phyloP scores from a whole-genome alignment of 2,329 filamentous ascomycete genomes.

The Keithomyces neogunnii region DNA sequence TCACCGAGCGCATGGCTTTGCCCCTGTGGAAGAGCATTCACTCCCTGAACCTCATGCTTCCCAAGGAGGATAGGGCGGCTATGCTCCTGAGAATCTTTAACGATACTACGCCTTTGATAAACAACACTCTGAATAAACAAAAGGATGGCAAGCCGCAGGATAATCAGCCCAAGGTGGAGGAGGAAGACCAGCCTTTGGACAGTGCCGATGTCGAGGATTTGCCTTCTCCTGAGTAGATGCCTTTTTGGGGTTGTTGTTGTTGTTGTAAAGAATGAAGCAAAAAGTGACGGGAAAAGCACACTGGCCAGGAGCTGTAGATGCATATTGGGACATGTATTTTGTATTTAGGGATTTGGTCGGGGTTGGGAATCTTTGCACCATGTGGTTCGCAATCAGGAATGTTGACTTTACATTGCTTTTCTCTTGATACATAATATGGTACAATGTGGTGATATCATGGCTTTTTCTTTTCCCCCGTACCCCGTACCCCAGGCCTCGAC shows the following conservation, averaged over 20 bases:
- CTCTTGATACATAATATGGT: neutral
- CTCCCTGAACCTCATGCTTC: slow-evolving; percentile 92
- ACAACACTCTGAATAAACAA: slow-evolving; percentile 49
- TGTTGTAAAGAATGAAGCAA: no score
- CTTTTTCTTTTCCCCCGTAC: neutral
- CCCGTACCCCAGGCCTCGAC: neutral
- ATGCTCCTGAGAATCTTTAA: slow-evolving; percentile 90
- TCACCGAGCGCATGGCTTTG: slow-evolving; percentile 72
- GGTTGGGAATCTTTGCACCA: no score
- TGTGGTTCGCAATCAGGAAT: no score
- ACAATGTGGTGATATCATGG: neutral
- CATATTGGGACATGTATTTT: neutral
- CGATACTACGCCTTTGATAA: slow-evolving; percentile 76
- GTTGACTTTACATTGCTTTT: no score
- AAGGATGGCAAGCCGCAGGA: slow-evolving; percentile 18
- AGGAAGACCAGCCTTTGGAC: slow-evolving; percentile 14
- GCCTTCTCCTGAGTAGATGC: slow-evolving; percentile 23
- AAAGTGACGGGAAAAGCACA: slow-evolving; percentile 2
- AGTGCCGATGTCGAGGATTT: slow-evolving; percentile 28
- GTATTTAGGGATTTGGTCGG: neutral
- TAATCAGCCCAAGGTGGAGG: slow-evolving; percentile 19
- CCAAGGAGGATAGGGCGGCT: slow-evolving; percentile 89
- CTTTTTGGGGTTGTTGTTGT: no score
- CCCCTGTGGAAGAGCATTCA: slow-evolving; percentile 91
- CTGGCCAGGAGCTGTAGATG: neutral